Conservation (phyloP, 2,329 filamentous ascomycete species). For the Scytalidium lignicola region DNA sequence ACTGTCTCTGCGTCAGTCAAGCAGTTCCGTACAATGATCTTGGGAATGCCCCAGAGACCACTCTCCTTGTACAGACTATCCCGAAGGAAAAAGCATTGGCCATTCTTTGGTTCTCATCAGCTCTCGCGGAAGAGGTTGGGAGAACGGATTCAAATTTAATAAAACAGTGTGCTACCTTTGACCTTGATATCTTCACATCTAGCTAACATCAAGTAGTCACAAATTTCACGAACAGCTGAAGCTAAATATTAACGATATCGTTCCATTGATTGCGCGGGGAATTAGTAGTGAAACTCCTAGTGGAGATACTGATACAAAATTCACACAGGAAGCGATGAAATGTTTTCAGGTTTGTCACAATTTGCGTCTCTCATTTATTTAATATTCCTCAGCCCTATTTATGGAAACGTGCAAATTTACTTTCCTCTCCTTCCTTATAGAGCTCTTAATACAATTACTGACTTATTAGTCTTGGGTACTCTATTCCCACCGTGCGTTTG, state of each 20-base stretch:
- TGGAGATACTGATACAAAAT: conserved; percentile 34
- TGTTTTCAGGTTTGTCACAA: conserved; percentile 50
- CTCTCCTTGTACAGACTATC: conserved; percentile 40
- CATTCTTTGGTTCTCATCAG: conserved; percentile 59
- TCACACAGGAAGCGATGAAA: conserved; percentile 51
- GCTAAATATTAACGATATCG: conserved; percentile 45
- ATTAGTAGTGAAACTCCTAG: conserved; percentile 34
- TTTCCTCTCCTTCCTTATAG: conserved; percentile 23
- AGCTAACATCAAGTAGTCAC: conserved; percentile 21
- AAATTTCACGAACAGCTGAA: conserved; percentile 47
- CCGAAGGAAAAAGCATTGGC: conserved; percentile 47
- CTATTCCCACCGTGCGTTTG: conserved; percentile 63
- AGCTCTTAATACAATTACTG: conserved; percentile 24
- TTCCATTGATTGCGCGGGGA: conserved; percentile 38
- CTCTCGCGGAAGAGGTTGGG: conserved; percentile 60
- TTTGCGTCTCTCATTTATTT: too few relatives aligned
- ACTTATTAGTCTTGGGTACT: conserved; percentile 61
- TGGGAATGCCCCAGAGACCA: conserved; percentile 36
- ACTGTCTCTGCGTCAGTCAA: conserved; percentile 48
- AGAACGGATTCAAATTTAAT: conserved; percentile 60
- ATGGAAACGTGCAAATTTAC: conserved; percentile 5
- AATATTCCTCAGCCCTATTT: not conserved
- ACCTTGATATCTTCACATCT: not conserved
- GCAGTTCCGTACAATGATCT: conserved; percentile 44
- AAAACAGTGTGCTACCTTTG: conserved; percentile 43